Conservation (phyloP, 257 asterid species). For the Linaria vulgaris region DNA sequence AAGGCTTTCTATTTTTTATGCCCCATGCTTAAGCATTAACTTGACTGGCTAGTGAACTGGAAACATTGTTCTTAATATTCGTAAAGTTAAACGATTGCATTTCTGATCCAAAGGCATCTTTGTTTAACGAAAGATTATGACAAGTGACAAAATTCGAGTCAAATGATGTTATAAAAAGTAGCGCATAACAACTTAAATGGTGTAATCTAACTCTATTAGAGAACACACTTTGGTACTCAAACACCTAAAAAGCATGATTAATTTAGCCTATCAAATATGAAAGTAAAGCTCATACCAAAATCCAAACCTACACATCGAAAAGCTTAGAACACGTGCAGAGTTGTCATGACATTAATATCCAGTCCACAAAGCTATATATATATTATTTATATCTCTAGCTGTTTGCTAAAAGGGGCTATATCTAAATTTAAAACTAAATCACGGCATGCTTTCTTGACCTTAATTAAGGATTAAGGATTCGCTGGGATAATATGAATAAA, state of each 20-base stretch:
- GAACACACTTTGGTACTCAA: conserved; percentile 10
- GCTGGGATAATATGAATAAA: not conserved
- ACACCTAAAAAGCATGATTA: conserved; percentile 9
- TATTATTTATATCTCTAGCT: not conserved
- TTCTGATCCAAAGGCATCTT: not conserved
- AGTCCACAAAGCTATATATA: not conserved
- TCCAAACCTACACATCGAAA: not conserved
- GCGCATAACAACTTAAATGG: conserved; percentile 21
- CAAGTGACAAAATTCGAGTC: not conserved
- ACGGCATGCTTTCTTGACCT: conserved; percentile 13
- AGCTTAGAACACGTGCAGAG: conserved; percentile 4
- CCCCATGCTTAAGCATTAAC: not conserved
- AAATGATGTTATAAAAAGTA: conserved; percentile 25
- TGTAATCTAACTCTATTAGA: conserved; percentile 1
- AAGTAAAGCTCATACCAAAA: too few species aligned
- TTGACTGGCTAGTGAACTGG: not conserved
- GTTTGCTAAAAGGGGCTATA: not conserved
- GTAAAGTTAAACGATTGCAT: not conserved
- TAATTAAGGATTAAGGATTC: not conserved
- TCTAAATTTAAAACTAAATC: not conserved
- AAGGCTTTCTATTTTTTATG: too few species aligned
- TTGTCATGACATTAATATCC: not conserved
- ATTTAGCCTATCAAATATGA: not conserved
- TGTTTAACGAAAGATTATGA: not conserved
- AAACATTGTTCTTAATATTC: not conserved